These are phyloP conservation scores for Boletus speciosus DNA, from an alignment of 768 basidiomycete genomes.

Conservation along the genomic window DNA sequence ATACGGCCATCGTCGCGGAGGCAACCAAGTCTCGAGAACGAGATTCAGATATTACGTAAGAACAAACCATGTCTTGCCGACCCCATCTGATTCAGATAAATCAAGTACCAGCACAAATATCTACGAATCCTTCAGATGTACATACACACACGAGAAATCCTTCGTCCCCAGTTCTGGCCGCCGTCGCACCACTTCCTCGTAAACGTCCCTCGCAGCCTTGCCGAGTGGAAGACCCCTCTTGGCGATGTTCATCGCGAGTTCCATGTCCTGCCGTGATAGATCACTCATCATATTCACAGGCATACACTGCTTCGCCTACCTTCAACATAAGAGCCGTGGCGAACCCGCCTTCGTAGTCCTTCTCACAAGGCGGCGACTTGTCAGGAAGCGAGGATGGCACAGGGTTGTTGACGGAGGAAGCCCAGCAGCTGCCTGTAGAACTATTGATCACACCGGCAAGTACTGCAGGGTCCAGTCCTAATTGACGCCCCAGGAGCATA, in stretches of 20 bases:
- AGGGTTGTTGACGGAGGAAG: constrained; percentile 84
- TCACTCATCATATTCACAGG: constrained; percentile 4
- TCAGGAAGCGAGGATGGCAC: constrained; percentile 69
- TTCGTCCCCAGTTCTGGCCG: constrained; percentile 60
- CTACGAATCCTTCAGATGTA: constrained; percentile 43
- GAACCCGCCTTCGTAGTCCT: constrained; percentile 83
- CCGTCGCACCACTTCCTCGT: constrained; percentile 49
- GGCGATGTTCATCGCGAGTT: constrained; percentile 69
- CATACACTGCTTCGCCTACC: constrained; percentile 35
- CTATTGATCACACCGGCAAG: constrained; percentile 84
- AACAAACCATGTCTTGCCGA: background rate
- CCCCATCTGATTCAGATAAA: too few relatives aligned
- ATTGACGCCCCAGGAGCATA: constrained; percentile 78
- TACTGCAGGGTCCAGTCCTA: constrained; percentile 75
- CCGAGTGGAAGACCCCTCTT: constrained; percentile 62
- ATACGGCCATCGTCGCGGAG: constrained; percentile 25
- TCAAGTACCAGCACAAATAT: background rate
- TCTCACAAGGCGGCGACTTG: constrained; percentile 77
- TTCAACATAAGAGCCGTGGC: constrained; percentile 82
- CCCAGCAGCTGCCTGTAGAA: constrained; percentile 81
- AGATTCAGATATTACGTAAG: constrained; percentile 15
- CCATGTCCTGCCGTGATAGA: constrained; percentile 63
- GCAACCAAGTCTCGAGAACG: constrained; percentile 18
- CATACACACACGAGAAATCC: constrained; percentile 83
- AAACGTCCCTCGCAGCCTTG: constrained; percentile 58